phyloP scores from a whole-genome alignment of 306 rosid genomes.

The Medicago lupulina region DNA sequence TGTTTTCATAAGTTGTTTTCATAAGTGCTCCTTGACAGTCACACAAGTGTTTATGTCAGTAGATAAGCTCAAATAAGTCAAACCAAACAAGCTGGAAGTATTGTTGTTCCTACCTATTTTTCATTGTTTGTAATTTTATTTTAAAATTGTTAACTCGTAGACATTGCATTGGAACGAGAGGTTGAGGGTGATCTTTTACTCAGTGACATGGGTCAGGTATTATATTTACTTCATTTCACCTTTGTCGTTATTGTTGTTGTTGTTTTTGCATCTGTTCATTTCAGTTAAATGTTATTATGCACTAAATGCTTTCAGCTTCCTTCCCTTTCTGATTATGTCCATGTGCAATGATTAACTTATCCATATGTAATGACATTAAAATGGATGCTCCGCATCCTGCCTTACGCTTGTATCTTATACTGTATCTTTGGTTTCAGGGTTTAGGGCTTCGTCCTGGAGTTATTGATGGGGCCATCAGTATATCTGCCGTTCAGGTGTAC shows the following conservation, averaged over 20 bases:
- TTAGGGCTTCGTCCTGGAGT: conserved; percentile 90
- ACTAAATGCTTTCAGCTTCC: not conserved
- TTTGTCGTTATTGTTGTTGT: not conserved
- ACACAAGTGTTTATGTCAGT: not conserved
- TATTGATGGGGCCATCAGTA: conserved; percentile 91
- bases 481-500: conserved; percentile 91
- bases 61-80: not conserved
- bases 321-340: not conserved
- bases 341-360: not conserved
- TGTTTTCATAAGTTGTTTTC: not conserved
- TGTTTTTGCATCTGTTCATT: not conserved
- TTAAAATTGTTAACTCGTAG: conserved; percentile 43
- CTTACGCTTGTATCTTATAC: not conserved
- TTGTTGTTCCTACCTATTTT: not conserved
- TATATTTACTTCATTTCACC: conserved; percentile 24
- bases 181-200: conserved; percentile 91
- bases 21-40: not conserved
- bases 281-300: not conserved
- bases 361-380: not conserved
- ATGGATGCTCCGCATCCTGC: conserved; percentile 1
- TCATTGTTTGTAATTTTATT: not conserved
- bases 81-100: too few species aligned
- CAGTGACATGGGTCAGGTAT: conserved; percentile 96
- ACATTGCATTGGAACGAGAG: conserved; percentile 85
- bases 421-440: conserved; percentile 66